Evolutionary conservation across 441 rosid species (phyloP).

Genomic region (Aquilaria agallochum): DNA sequence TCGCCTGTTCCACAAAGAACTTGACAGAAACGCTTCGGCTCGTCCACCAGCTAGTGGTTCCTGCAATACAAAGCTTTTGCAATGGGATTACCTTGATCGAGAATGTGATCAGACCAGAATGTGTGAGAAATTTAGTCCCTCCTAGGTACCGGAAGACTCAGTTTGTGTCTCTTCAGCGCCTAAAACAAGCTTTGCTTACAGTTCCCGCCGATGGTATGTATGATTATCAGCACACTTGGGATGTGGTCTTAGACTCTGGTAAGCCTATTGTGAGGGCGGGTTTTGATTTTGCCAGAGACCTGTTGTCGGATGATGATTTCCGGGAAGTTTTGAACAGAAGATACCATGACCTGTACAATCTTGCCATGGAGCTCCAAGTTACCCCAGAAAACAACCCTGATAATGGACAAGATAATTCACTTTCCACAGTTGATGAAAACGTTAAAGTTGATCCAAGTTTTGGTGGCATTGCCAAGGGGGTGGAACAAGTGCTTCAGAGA

Average conservation of each 20-base stretch:
- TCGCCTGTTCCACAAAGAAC: conserved; percentile 88
- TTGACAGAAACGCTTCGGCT: conserved; percentile 80
- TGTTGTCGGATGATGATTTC: conserved; percentile 90
- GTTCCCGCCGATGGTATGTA: conserved; percentile 89
- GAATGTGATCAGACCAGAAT: conserved; percentile 72
- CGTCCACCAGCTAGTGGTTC: conserved; percentile 70
- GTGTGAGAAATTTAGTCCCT: conserved; percentile 67
- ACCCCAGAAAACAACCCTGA: conserved; percentile 54
- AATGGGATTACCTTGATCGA: conserved; percentile 81
- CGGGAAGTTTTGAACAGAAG: conserved; percentile 83
- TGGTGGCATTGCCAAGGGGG: conserved; percentile 85
- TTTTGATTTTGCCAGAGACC: conserved; percentile 85
- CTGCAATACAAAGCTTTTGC: conserved; percentile 80
- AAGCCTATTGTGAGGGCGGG: conserved; percentile 53
- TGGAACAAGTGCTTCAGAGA: conserved; percentile 82
- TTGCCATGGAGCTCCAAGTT: conserved; percentile 82
- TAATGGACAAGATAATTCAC: conserved; percentile 26
- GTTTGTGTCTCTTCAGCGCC: conserved; percentile 50
- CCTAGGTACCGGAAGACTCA: conserved; percentile 79
- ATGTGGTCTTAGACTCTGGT: conserved; percentile 61
- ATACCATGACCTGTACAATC: conserved; percentile 80
- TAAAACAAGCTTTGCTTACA: conserved; percentile 80
- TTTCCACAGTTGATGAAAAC: conserved; percentile 35
- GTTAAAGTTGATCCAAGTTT: conserved; percentile 75
- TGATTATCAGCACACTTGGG: conserved; percentile 96